phyloP scores from a whole-genome alignment of 2,329 filamentous ascomycete genomes.

The Hypoxylon sp. region DNA sequence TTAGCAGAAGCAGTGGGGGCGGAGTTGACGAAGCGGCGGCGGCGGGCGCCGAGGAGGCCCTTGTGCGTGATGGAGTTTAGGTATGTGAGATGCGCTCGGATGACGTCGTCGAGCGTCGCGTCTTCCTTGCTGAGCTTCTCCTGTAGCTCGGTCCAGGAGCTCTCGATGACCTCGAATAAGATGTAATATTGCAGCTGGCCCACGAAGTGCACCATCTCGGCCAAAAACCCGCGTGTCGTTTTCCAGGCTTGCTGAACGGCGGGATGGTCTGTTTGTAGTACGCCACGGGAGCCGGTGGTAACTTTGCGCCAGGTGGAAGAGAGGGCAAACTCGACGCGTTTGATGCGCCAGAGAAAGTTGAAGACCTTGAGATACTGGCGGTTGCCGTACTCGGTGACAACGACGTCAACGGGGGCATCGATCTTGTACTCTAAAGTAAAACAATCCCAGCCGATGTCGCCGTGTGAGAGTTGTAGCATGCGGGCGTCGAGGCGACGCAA shows the following conservation, averaged over 20 bases:
- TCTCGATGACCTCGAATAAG: conserved; percentile 97
- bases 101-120: conserved; percentile 94
- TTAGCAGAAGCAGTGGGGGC: conserved; percentile 57
- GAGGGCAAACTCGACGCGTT: conserved; percentile 95
- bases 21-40: conserved; percentile 60
- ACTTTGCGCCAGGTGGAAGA: conserved; percentile 92
- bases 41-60: conserved; percentile 85
- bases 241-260: conserved; percentile 88
- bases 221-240: conserved; percentile 85
- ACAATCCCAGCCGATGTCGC: conserved; percentile 98
- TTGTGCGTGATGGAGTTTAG: conserved; percentile 96
- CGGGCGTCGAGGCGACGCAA: conserved; percentile 93
- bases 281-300: conserved; percentile 95
- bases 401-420: conserved; percentile 94
- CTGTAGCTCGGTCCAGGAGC: conserved; percentile 93
- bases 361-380: conserved; percentile 99
- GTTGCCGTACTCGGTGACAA: conserved; percentile 95
- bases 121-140: conserved; percentile 85
- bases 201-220: conserved; percentile 99
- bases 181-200: conserved; percentile 99
- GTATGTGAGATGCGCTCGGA: conserved; percentile 90
- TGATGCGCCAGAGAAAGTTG: conserved; percentile 98
- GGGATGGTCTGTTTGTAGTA: conserved; percentile 80
- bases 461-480: conserved; percentile 96
- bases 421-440: conserved; percentile 99